Evolutionary conservation across 176 grass and related monocot genomes (phyloP).

Genomic region (Metroxylon sagu): DNA sequence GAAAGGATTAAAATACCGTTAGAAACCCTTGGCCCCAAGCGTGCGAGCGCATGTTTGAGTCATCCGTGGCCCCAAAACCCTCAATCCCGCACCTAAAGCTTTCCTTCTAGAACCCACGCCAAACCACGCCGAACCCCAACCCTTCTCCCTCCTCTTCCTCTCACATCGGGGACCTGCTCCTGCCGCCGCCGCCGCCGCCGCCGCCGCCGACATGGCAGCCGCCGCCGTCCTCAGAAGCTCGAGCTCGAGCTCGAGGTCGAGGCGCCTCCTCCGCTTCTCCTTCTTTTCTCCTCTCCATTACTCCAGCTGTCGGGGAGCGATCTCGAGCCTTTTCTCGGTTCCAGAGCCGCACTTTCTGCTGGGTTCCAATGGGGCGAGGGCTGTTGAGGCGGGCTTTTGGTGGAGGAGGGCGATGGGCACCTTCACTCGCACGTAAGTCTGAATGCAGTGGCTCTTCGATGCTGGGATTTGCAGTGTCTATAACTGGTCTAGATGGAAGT

Average conservation of each 20-base stretch:
- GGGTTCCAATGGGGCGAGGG: background rate
- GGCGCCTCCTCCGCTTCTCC: constrained; percentile 27
- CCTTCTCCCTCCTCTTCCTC: background rate
- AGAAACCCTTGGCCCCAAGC: too few species aligned
- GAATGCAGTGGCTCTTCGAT: constrained; percentile 1
- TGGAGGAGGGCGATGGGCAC: constrained; percentile 89
- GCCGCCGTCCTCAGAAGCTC: constrained; percentile 37
- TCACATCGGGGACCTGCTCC: background rate
- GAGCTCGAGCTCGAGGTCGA: constrained; percentile 15
- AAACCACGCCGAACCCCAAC: too few species aligned
- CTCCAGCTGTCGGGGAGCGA: constrained; percentile 24
- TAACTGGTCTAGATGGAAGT: too few species aligned
- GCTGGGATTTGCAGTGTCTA: too few species aligned
- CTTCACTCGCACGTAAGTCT: constrained; percentile 83
- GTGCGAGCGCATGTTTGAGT: too few species aligned
- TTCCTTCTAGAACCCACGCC: too few species aligned
- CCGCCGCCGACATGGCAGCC: constrained; percentile 39
- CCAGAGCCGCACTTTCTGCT: constrained; percentile 18
- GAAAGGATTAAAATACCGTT: too few species aligned
- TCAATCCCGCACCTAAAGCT: too few species aligned
- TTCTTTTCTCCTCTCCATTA: background rate
- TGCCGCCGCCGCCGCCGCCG: background rate
- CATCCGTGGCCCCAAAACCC: too few species aligned
- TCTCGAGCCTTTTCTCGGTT: constrained; percentile 13
- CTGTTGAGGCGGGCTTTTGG: constrained; percentile 12